phyloP scores from a whole-genome alignment of 805 yeast genomes.

The Saturnispora dispora region DNA sequence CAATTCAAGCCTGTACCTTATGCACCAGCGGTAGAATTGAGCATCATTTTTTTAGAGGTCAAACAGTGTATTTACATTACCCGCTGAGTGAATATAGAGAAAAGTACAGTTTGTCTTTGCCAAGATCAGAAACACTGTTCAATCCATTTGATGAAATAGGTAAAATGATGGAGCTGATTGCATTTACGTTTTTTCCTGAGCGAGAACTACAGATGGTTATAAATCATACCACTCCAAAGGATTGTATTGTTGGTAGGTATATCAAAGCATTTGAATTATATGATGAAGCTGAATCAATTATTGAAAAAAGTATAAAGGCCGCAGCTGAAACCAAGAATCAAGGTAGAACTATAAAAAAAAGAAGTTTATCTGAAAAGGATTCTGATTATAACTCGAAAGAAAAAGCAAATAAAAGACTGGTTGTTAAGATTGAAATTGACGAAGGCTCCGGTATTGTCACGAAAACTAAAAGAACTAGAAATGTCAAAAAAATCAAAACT shows the following conservation, averaged over 20 bases:
- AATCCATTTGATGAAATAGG: conserved; percentile 61
- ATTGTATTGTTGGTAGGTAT: conserved; percentile 33
- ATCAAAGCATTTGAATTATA: conserved; percentile 26
- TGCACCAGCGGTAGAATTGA: conserved; percentile 15
- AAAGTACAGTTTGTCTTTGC: conserved; percentile 37
- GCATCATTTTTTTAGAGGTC: conserved; percentile 20
- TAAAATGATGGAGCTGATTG: conserved; percentile 35
- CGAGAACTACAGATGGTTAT: conserved; percentile 26
- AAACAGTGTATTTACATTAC: conserved; percentile 24
- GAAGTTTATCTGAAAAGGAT: not conserved
- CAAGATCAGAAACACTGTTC: conserved; percentile 45
- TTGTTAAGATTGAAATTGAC: not conserved
- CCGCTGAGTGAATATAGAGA: conserved; percentile 43
- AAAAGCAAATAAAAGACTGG: not conserved
- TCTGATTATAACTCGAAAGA: not conserved
- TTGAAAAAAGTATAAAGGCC: conserved; percentile 2
- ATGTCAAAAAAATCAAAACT: not conserved
- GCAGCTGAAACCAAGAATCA: not conserved
- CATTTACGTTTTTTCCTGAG: conserved; percentile 34
- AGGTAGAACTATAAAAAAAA: not conserved
- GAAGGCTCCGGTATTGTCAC: not conserved
- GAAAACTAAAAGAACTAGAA: not conserved
- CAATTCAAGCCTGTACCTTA: conserved; percentile 3
- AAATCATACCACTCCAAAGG: conserved; percentile 27
- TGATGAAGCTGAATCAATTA: conserved; percentile 25